Evolutionary conservation across 306 rosid species (phyloP).

Genomic region (Quercus suber): DNA sequence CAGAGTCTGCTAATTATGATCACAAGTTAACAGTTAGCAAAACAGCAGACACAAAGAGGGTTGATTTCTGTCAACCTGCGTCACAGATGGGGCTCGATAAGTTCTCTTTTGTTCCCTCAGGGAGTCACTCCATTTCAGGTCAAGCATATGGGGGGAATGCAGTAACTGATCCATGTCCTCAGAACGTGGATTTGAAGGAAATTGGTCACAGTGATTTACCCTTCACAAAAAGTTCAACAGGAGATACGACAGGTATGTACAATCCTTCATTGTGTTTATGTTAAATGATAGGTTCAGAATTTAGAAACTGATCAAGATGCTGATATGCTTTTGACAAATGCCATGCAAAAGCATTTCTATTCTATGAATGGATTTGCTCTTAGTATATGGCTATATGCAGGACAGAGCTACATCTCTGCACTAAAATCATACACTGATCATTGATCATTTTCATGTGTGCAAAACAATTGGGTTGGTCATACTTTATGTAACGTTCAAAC

Average conservation of each 20-base stretch:
- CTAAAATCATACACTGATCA: not conserved
- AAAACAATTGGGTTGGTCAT: not conserved
- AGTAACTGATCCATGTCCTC: constrained; percentile 44
- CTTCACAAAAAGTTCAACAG: constrained; percentile 31
- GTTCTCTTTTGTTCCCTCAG: constrained; percentile 67
- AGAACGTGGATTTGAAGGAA: constrained; percentile 59
- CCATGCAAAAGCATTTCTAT: not conserved
- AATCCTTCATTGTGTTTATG: not conserved
- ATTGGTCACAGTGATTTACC: constrained; percentile 32
- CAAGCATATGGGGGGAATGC: constrained; percentile 47
- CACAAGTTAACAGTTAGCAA: constrained; percentile 40
- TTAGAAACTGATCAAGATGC: not conserved
- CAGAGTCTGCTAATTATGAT: constrained; percentile 61
- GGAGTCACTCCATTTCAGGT: constrained; percentile 32
- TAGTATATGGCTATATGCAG: not conserved
- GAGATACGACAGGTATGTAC: constrained; percentile 55
- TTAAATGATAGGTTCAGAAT: not conserved
- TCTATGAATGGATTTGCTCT: not conserved
- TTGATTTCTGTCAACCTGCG: constrained; percentile 69
- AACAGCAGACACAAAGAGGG: constrained; percentile 61
- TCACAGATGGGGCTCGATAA: constrained; percentile 58
- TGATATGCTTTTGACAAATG: not conserved
- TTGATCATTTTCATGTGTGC: not conserved
- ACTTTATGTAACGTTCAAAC: not conserved
- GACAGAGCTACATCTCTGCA: not conserved